Evolutionary conservation across 108 stramenopile genomes (phyloP).

Genomic region (Tribonema minus): DNA sequence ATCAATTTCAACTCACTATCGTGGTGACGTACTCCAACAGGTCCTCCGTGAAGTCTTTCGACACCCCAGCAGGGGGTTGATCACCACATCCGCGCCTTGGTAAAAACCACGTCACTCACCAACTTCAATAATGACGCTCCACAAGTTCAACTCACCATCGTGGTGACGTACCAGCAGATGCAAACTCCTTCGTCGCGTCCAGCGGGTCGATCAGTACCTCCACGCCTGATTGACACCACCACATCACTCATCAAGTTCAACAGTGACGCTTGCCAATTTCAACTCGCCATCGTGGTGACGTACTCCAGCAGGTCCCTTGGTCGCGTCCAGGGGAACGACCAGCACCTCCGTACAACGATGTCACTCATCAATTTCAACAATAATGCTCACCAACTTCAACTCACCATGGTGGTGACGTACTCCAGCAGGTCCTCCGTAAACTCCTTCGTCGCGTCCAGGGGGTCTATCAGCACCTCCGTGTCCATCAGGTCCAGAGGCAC

Average conservation of each 20-base stretch:
- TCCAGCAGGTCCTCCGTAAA: conserved; percentile 41
- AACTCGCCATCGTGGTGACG: conserved; percentile 40
- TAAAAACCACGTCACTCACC: too few relatives aligned
- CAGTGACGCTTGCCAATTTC: too few relatives aligned
- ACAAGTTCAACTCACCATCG: too few relatives aligned
- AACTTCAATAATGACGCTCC: too few relatives aligned
- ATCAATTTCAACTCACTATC: too few relatives aligned
- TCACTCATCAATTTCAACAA: too few relatives aligned
- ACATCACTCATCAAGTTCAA: too few relatives aligned
- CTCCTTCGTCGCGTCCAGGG: conserved; percentile 45
- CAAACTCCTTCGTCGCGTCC: conserved; percentile 38
- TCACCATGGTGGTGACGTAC: conserved; percentile 45
- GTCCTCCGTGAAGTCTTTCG: conserved; percentile 45
- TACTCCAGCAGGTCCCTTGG: conserved; percentile 27
- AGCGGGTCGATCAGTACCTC: conserved; percentile 26
- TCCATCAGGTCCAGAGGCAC: conserved; percentile 19
- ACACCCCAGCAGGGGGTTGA: conserved; percentile 39
- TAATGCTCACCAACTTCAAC: too few relatives aligned
- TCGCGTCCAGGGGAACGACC: conserved; percentile 37
- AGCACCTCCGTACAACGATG: conserved; percentile 8
- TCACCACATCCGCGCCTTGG: conserved; percentile 15
- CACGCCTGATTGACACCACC: too few relatives aligned
- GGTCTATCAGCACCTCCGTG: conserved; percentile 22
- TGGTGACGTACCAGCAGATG: conserved; percentile 27
- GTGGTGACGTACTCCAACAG: conserved; percentile 39